Conservation (phyloP, 129 eudicot species). For the Escallonia herrerae region DNA sequence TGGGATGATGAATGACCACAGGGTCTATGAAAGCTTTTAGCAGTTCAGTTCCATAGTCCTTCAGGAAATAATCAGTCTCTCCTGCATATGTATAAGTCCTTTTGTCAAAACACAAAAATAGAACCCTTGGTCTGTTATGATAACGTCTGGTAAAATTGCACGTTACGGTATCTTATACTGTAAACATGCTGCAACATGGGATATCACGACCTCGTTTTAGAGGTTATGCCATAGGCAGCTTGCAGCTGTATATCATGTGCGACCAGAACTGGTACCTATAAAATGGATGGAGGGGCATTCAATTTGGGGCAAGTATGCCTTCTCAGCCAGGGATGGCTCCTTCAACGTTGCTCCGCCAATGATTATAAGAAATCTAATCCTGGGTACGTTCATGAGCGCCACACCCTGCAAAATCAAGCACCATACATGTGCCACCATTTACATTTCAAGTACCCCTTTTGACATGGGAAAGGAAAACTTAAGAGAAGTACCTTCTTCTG, state of each 20-base stretch:
- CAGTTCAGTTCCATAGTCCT: constrained; percentile 45
- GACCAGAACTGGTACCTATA: constrained; percentile 35
- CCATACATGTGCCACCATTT: neutral
- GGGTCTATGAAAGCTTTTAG: constrained; percentile 48
- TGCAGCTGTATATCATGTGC: no score
- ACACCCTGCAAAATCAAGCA: constrained; percentile 40
- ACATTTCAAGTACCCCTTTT: neutral
- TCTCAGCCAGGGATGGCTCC: constrained; percentile 46
- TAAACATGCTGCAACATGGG: no score
- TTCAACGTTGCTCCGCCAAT: constrained; percentile 71
- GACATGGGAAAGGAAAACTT: neutral
- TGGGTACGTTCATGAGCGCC: constrained; percentile 73
- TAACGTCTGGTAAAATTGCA: no score
- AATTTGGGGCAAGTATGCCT: constrained; percentile 51
- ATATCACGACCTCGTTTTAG: no score
- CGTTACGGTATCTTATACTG: no score
- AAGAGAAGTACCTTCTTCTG: constrained; percentile 51
- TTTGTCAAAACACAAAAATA: no score
- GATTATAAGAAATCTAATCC: constrained; percentile 54
- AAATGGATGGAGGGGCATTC: constrained; percentile 79
- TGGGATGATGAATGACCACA: constrained; percentile 74
- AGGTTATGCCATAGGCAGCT: no score
- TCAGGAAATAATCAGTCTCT: constrained; percentile 51
- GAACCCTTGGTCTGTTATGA: no score
- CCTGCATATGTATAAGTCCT: constrained; percentile 20